Conservation (phyloP, 2,329 filamentous ascomycete genomes). For the Xylaria sp. region DNA sequence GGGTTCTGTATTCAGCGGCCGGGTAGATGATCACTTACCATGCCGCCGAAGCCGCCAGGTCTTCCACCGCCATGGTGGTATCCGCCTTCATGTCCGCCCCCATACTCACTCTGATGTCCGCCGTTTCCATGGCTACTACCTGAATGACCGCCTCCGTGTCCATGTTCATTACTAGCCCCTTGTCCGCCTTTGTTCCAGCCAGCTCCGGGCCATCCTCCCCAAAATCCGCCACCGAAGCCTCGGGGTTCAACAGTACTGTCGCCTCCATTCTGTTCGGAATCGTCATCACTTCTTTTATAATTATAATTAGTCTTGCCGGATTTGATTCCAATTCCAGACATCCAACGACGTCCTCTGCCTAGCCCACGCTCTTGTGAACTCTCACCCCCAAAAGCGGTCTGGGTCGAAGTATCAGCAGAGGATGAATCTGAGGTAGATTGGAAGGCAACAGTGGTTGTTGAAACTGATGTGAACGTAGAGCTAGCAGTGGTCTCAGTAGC, state of each 20-base stretch:
- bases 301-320: neutral
- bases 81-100: neutral
- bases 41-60: conserved; percentile 14
- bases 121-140: neutral
- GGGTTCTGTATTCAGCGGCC: neutral
- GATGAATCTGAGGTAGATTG: neutral
- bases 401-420: neutral
- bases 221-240: conserved; percentile 19
- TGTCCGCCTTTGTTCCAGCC: neutral
- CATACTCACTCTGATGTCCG: neutral
- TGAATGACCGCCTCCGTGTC: neutral
- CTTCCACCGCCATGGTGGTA: neutral
- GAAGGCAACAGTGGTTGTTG: no score
- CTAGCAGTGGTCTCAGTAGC: neutral
- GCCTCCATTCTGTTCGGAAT: neutral
- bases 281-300: neutral
- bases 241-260: neutral
- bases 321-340: neutral
- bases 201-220: conserved; percentile 17
- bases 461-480: conserved; percentile 2
- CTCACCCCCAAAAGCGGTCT: neutral
- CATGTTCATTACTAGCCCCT: neutral
- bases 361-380: neutral
- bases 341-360: neutral
- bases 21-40: conserved; percentile 23